Evolutionary conservation across 169 alveolate species (phyloP).

Genomic region (Theileria parva): DNA sequence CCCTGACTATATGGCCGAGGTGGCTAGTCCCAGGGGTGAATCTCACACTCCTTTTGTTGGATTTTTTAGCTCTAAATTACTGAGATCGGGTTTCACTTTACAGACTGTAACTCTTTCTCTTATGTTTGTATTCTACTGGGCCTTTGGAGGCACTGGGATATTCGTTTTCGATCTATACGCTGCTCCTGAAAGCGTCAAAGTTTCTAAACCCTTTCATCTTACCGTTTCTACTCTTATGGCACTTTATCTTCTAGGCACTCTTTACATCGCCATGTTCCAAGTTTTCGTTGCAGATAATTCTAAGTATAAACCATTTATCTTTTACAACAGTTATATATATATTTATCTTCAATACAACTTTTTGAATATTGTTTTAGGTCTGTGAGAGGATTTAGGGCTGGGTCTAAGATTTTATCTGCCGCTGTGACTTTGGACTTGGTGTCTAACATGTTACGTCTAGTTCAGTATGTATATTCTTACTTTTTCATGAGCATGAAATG

Average conservation of each 20-base stretch:
- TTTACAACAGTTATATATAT: background rate
- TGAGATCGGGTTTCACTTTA: conserved; percentile 75
- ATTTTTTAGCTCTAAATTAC: conserved; percentile 75
- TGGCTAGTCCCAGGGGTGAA: conserved; percentile 82
- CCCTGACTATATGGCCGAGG: conserved; percentile 73
- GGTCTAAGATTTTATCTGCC: conserved; percentile 81
- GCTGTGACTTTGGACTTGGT: conserved; percentile 82
- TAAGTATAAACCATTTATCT: conserved; percentile 62
- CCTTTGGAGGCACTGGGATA: conserved; percentile 83
- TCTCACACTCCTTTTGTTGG: conserved; percentile 81
- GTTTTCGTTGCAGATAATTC: conserved; percentile 83
- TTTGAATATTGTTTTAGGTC: conserved; percentile 31
- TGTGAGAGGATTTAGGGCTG: conserved; percentile 84
- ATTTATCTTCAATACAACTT: background rate
- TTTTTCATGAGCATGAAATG: conserved; percentile 82
- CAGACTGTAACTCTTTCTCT: conserved; percentile 77
- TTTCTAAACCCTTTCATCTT: conserved; percentile 77
- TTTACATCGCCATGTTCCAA: conserved; percentile 81
- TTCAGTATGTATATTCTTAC: conserved; percentile 80
- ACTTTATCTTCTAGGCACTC: conserved; percentile 77
- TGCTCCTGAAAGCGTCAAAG: conserved; percentile 82
- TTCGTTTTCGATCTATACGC: conserved; percentile 81
- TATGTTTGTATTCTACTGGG: conserved; percentile 82
- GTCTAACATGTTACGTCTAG: conserved; percentile 76
- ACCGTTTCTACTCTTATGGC: conserved; percentile 79